Evolutionary conservation across 1,284 basidiomycete species (phyloP), one percentile per base, ranked within the genome.

Genomic region (Sanghuangporus baumii): DNA sequence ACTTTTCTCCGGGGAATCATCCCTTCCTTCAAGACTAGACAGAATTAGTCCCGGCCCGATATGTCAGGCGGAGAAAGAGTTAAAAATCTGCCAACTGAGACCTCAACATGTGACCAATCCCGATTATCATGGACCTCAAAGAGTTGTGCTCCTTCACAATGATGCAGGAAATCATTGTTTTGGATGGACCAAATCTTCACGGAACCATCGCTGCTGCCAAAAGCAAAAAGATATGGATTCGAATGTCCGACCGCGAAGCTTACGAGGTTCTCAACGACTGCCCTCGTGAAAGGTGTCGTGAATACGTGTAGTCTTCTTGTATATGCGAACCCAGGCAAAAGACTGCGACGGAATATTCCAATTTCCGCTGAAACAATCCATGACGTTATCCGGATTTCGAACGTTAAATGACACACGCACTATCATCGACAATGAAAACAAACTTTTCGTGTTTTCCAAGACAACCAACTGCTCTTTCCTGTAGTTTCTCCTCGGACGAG

Each of bases 211-310:
- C 14, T 16, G 18, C 18, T 4, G 16, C 47, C 47, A n/a, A 60
- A 60, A 2, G 58, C 58, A 40, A 60, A 60, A 37, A 50, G 51
- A 52, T 60, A 60, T 16, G 58, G 58, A 6, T 16, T 12, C 8
- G 48, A 12, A 1, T 23, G 41, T 7, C 12, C 26, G 26, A 48
- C 16, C 20, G 57, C 38, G 31, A 59, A 48, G 43, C 57, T 59
- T 6, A 48, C 9, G 8, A 14, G 57, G 9, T n/a, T 36, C 34
- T 46, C 9, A 16, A 34, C 7, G 16, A 43, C 4, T 2, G 43
- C 34, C n/a, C 1, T 7, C 11, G 1, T 12, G 31, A 14, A 5
- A 5, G 57, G 34, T 16, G 43, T 57, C 7, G 23, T 34, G 34
- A 59, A 46, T 34, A 59, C n/a, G 26, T 59, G 57, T 12, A 59